A percentile compares a stretch with the other conserved stretches of the same genome.
These are phyloP conservation scores for Nakazawaea anatomiae DNA, from an alignment of 805 yeast genomes.

Conservation along the genomic window DNA sequence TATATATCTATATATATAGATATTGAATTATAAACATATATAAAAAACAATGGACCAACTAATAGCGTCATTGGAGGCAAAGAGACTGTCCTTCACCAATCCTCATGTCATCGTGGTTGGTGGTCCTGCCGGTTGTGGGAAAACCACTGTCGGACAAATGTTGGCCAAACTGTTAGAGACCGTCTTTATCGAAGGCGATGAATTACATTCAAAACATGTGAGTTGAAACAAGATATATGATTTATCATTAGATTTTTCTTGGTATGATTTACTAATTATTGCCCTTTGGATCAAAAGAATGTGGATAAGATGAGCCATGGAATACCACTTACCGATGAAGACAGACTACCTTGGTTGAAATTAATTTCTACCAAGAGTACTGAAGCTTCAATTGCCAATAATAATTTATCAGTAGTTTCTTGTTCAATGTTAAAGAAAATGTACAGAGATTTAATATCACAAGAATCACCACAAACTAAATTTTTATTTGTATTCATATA, in stretches of 20 bases:
- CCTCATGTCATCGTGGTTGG: slow-evolving; percentile 51
- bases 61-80: background rate
- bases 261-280: background rate
- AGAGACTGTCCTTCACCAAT: background rate
- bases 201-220: slow-evolving; percentile 50
- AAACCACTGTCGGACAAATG: slow-evolving; percentile 65
- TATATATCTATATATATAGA: background rate
- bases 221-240: background rate
- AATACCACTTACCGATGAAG: slow-evolving; percentile 79
- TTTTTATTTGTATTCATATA: slow-evolving; percentile 63
- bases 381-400: slow-evolving; percentile 24
- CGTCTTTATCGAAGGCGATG: slow-evolving; percentile 81
- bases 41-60: background rate
- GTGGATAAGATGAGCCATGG: slow-evolving; percentile 80
- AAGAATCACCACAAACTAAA: slow-evolving; percentile 17
- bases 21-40: background rate
- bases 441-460: slow-evolving; percentile 62
- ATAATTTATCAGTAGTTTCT: slow-evolving; percentile 48
- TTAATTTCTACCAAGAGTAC: slow-evolving; percentile 39
- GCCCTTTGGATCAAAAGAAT: slow-evolving; percentile 29
- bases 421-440: slow-evolving; percentile 79
- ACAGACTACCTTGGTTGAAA: slow-evolving; percentile 86
- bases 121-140: slow-evolving; percentile 97
- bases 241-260: background rate
- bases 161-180: slow-evolving; percentile 41